Conservation (phyloP, 176 grass and related monocot genomes). For the Aegilops umbellulata region DNA sequence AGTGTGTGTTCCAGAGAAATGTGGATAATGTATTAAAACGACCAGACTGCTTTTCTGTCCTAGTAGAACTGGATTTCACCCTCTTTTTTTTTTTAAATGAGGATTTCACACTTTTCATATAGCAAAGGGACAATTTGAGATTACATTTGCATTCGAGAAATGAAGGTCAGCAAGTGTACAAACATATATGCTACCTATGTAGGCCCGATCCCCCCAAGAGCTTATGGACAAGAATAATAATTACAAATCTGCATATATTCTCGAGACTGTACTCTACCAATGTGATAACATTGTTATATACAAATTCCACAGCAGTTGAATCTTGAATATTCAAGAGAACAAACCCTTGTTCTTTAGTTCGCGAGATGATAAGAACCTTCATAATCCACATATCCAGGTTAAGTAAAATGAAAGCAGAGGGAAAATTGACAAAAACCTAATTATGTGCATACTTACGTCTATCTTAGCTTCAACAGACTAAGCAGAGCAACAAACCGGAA, state of each 20-base stretch:
- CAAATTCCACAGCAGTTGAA: neutral
- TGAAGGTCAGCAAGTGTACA: neutral
- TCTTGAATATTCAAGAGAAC: neutral
- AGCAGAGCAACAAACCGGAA: conserved; percentile 56
- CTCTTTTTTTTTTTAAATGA: too few relatives aligned
- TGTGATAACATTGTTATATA: neutral
- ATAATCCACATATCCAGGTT: neutral
- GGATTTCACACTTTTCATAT: neutral
- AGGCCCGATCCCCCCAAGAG: neutral
- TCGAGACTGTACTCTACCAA: neutral
- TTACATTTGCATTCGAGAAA: neutral
- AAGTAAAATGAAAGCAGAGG: neutral
- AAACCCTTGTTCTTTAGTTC: neutral
- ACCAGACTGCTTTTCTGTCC: too few relatives aligned
- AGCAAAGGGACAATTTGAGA: neutral
- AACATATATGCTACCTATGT: neutral
- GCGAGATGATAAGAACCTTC: conserved; percentile 7
- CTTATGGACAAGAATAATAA: neutral
- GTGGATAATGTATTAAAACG: too few relatives aligned
- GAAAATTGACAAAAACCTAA: neutral
- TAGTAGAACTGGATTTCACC: neutral
- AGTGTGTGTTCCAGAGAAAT: too few relatives aligned
- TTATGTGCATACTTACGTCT: conserved; percentile 22
- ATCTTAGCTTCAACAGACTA: conserved; percentile 56
- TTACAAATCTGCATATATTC: conserved; percentile 17